Conservation (phyloP, 257 asterid genomes). For the Plantago major region DNA sequence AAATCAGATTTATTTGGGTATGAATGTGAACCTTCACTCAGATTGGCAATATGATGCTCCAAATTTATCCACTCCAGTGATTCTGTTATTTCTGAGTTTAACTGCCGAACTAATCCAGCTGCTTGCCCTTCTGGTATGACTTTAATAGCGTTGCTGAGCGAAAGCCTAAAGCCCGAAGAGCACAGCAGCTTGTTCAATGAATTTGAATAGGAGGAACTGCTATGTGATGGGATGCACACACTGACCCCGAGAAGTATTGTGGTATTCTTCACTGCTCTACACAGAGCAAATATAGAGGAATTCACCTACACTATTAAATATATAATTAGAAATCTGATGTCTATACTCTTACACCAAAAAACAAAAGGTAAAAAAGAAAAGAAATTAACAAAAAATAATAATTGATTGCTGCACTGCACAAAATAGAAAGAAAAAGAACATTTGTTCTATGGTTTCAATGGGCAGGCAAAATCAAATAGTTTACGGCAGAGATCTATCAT, state of each 20-base stretch:
- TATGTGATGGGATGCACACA: constrained; percentile 24
- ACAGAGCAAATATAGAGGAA: constrained; percentile 61
- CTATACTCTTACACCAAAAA: constrained; percentile 15
- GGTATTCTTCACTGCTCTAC: constrained; percentile 64
- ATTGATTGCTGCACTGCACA: constrained; percentile 1
- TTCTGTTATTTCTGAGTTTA: constrained; percentile 55
- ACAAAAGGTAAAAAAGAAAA: constrained; percentile 1
- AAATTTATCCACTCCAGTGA: constrained; percentile 67
- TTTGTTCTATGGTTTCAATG: too few relatives aligned
- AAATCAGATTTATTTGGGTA: constrained; percentile 21
- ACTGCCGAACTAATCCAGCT: constrained; percentile 59
- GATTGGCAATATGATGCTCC: constrained; percentile 36
- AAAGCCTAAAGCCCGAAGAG: constrained; percentile 60
- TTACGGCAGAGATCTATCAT: too few relatives aligned
- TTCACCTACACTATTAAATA: constrained; percentile 56
- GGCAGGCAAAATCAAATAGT: too few relatives aligned
- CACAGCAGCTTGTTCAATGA: constrained; percentile 57
- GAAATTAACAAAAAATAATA: not conserved
- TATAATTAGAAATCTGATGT: constrained; percentile 26
- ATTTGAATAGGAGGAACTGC: constrained; percentile 34
- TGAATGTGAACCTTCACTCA: constrained; percentile 26
- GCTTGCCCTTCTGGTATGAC: constrained; percentile 95
- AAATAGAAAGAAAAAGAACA: not conserved
- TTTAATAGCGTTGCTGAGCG: constrained; percentile 65
- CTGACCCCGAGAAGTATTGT: constrained; percentile 28